Evolutionary conservation across 345 rosid species (phyloP).

Genomic region (Hirschfeldia incana): DNA sequence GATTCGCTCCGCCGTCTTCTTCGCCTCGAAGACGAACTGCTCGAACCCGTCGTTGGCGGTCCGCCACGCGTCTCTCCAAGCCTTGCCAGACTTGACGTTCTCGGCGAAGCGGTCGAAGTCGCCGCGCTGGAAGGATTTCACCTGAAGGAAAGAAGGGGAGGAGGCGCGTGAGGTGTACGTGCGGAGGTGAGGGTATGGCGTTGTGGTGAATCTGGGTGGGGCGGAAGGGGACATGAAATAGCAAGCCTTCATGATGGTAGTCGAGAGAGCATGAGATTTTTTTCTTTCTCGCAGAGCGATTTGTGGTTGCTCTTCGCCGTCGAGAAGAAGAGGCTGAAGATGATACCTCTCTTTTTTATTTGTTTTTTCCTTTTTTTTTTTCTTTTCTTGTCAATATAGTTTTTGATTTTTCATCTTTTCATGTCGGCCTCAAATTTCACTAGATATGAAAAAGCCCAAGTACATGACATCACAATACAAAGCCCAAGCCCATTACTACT

Average conservation of each 20-base stretch:
- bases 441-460: too few species aligned
- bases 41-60: slow-evolving; percentile 85
- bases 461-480: too few species aligned
- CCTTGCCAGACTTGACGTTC: slow-evolving; percentile 62
- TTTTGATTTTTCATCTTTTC: too few species aligned
- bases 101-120: slow-evolving; percentile 65
- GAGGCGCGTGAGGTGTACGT: slow-evolving; percentile 31
- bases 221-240: slow-evolving; percentile 33
- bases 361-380: neutral
- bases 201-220: slow-evolving; percentile 27
- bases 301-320: slow-evolving; percentile 7
- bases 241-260: slow-evolving; percentile 27
- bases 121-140: slow-evolving; percentile 54
- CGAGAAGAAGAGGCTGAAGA: slow-evolving; percentile 12
- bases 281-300: neutral
- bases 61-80: slow-evolving; percentile 78
- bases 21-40: slow-evolving; percentile 73
- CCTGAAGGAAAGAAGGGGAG: slow-evolving; percentile 15
- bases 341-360: neutral
- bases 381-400: too few species aligned
- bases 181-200: slow-evolving; percentile 19
- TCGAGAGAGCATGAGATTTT: slow-evolving; percentile 28
- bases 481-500: too few species aligned
- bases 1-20: slow-evolving; percentile 76
- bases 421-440: too few species aligned